Evolutionary conservation across 2,329 filamentous ascomycete genomes (phyloP).

Genomic region (Rhinocladiella similis): DNA sequence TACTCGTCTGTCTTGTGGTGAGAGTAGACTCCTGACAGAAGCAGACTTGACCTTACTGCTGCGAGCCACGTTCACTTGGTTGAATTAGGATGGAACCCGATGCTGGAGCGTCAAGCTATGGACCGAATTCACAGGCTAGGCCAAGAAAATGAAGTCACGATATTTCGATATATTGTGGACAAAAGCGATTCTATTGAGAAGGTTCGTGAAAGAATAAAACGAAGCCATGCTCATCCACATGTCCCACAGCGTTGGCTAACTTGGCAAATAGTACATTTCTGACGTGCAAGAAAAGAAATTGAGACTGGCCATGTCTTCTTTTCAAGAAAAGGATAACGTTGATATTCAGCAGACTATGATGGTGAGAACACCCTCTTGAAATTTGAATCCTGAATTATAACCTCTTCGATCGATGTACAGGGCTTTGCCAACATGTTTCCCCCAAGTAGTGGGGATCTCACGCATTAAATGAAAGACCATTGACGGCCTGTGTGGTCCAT

Average conservation of each 20-base stretch:
- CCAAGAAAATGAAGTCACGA: slow-evolving; percentile 21
- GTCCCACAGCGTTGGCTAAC: neutral
- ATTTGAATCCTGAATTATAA: too few relatives aligned
- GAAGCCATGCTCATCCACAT: neutral
- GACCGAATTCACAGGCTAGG: slow-evolving; percentile 14
- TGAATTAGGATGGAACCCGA: slow-evolving; percentile 17
- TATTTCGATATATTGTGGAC: slow-evolving; percentile 22
- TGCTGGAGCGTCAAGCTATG: slow-evolving; percentile 10
- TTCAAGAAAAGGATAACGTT: neutral
- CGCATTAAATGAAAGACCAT: too few relatives aligned
- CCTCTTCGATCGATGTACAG: too few relatives aligned
- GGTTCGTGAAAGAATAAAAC: neutral
- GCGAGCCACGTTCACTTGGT: slow-evolving; percentile 7
- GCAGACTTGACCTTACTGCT: slow-evolving; percentile 10
- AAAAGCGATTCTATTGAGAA: slow-evolving; percentile 17
- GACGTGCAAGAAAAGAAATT: neutral
- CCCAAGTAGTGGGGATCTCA: too few relatives aligned
- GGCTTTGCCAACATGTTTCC: too few relatives aligned
- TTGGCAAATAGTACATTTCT: neutral
- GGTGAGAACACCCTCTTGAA: too few relatives aligned
- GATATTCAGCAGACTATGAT: too few relatives aligned
- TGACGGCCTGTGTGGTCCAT: too few relatives aligned
- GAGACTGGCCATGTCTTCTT: neutral
- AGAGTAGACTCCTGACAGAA: neutral
- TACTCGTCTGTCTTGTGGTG: neutral